Base-by-base conservation (phyloP, 2,329 filamentous ascomycete genomes). In the Emmonsiellopsis sp. region DNA sequence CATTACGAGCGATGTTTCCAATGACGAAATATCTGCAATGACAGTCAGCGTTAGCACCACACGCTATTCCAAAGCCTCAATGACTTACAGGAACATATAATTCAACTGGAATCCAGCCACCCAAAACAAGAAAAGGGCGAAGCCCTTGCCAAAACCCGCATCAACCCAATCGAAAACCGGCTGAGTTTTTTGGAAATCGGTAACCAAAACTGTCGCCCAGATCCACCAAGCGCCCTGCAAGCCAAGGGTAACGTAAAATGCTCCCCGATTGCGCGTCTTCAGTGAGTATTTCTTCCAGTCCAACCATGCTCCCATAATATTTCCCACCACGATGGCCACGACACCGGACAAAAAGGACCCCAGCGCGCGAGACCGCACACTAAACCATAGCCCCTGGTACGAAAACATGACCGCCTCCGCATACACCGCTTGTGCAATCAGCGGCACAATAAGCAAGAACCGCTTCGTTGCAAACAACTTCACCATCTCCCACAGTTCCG, bases 321-420 rank as follows among this genome's bases (percentile, higher is more conserved):
- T 88, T 1, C 85, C 85, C 1, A 75, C 74, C 2, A 79, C 78
- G 1, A 88, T 76, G 1, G 85, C 84, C 6, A 85, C 75, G 9
- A 89, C 78, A 1, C 84, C 85, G 0, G 82, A 84, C 2, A 89
- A 63, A 60, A 90, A 86, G 0, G 85, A 88, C 0, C 83, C 86
- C 1, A 89, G 71, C 0, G 86, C 84, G 45, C 86, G 75, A 1
- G 84, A 75, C 1, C 86, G 78, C 1, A 89, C 86, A 1, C 77
- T 79, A 62, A 89, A 87, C 83, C 83, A 90, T 11, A 85, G 70
- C 67, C 57, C 74, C 7, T 84, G 71, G 55, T 84, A 89, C 0
- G 85, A 88, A 65, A 84, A 87, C 67, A 84, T 86, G 0, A 89
- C 84, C 0, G 86, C 82, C 64, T 89, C 85, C 0, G 83, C 72